These are phyloP conservation scores for Oryza glumipatula DNA, from an alignment of 176 grass and related monocot genomes.

Conservation along the genomic window DNA sequence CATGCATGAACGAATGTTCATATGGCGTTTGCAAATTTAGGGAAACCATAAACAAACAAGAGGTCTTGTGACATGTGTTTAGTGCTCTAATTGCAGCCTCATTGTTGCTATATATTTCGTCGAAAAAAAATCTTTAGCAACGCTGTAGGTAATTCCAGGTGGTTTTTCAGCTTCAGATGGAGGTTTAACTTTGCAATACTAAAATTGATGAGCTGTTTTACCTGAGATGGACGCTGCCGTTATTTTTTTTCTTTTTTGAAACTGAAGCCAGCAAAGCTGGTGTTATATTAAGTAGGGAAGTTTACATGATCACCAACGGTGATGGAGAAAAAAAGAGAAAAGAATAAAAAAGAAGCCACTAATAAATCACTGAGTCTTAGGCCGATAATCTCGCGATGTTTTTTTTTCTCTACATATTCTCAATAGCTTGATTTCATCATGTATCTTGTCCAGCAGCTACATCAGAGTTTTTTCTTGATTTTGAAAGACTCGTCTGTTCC, in stretches of 20 bases:
- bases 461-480: too few relatives aligned
- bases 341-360: too few relatives aligned
- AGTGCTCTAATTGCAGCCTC: constrained; percentile 5
- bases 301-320: too few relatives aligned
- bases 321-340: too few relatives aligned
- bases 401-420: too few relatives aligned
- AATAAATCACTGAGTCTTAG: too few relatives aligned
- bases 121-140: background rate
- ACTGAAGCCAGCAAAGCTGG: too few relatives aligned
- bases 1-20: background rate
- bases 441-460: too few relatives aligned
- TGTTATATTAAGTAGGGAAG: too few relatives aligned
- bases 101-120: background rate
- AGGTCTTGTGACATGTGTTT: constrained; percentile 18
- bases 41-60: constrained; percentile 26
- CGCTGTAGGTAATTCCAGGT: background rate
- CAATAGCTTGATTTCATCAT: too few relatives aligned
- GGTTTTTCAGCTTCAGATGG: background rate
- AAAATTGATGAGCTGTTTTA: background rate
- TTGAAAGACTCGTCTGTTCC: too few relatives aligned
- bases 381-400: too few relatives aligned
- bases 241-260: background rate
- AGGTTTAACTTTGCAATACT: background rate
- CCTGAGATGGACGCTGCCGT: background rate
- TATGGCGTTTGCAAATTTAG: constrained; percentile 50